Conservation (phyloP, 345 rosid species). For the Carallia pectinifolia region DNA sequence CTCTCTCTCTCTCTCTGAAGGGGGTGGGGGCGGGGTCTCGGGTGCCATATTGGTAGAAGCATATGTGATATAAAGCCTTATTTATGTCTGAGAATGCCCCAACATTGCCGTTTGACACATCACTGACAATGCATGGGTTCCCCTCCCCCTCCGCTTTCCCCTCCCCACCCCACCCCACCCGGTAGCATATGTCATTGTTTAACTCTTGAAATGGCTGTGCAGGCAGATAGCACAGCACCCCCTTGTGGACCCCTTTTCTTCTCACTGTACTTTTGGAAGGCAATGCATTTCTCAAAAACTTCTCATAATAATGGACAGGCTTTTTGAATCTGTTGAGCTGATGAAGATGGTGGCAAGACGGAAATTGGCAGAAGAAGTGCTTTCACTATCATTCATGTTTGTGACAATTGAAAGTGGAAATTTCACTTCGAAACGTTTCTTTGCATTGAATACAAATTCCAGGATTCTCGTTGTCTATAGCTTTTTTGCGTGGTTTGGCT, state of each 20-base stretch:
- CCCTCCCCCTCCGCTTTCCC: not conserved
- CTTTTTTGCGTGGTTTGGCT: not conserved
- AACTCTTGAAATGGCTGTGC: constrained; percentile 9
- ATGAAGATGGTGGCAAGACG: no score
- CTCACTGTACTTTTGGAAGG: no score
- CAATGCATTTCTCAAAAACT: no score
- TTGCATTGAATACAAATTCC: no score
- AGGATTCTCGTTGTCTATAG: not conserved
- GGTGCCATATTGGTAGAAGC: not conserved
- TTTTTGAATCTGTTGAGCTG: no score
- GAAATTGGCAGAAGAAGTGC: no score
- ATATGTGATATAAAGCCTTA: not conserved
- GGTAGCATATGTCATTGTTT: no score
- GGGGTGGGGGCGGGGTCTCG: not conserved
- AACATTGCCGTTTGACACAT: constrained; percentile 2
- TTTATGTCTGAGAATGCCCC: constrained; percentile 14
- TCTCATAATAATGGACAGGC: no score
- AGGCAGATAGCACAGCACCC: not conserved
- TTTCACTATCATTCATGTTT: not conserved
- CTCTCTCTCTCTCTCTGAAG: not conserved
- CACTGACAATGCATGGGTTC: constrained; percentile 15
- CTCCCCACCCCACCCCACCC: constrained; percentile 11
- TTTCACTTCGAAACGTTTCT: no score
- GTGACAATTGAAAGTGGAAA: not conserved
- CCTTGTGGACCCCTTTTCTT: not conserved